Evolutionary conservation across 139 green algal species (phyloP).

Genomic region (Coelastrella sp.): DNA sequence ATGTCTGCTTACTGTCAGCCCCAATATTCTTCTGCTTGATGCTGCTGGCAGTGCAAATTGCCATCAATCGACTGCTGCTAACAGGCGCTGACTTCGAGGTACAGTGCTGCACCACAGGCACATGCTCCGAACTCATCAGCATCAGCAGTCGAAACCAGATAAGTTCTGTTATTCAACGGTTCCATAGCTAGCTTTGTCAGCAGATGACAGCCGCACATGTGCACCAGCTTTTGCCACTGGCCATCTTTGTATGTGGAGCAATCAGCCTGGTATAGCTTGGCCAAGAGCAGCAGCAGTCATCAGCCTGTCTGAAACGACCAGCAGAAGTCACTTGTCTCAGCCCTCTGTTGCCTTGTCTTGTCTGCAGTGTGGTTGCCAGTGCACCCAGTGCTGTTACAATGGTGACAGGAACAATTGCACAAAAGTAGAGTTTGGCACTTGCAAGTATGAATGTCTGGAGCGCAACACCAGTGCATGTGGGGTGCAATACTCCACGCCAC

Average conservation of each 20-base stretch:
- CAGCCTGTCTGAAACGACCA: too few species aligned
- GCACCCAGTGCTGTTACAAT: constrained; percentile 69
- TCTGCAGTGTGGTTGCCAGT: constrained; percentile 76
- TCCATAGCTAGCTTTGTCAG: too few species aligned
- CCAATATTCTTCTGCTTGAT: constrained; percentile 84
- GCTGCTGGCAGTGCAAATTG: constrained; percentile 70
- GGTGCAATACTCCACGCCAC: constrained; percentile 57
- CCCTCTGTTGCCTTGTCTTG: neutral
- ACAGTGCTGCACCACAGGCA: neutral
- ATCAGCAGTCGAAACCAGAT: too few species aligned
- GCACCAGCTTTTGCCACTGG: too few species aligned
- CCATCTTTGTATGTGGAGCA: too few species aligned
- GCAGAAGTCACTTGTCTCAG: too few species aligned
- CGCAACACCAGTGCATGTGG: constrained; percentile 64
- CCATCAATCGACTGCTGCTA: constrained; percentile 65
- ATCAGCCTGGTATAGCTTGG: too few species aligned
- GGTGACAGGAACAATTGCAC: constrained; percentile 43
- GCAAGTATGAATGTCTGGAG: constrained; percentile 51
- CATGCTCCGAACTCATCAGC: too few species aligned
- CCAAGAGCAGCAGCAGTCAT: too few species aligned
- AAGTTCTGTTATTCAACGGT: too few species aligned
- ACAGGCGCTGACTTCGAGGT: constrained; percentile 60
- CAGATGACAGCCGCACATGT: too few species aligned
- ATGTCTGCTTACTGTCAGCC: constrained; percentile 71
- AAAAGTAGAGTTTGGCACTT: neutral